Conservation (phyloP, 1,284 basidiomycete genomes). For the Chondrostereum purpureum region DNA sequence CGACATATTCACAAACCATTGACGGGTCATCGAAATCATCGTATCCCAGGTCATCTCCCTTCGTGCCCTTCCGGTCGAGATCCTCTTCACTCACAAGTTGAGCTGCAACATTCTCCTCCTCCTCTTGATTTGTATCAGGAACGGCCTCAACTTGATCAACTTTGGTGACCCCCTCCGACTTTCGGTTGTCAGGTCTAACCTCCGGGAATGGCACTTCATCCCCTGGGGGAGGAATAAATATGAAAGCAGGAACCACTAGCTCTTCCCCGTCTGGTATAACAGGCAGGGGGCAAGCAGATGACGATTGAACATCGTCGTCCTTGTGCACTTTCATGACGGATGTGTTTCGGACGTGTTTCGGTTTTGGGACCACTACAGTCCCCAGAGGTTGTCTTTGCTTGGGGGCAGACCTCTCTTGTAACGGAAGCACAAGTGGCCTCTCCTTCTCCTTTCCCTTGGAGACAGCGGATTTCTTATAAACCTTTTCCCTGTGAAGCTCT, state of each 20-base stretch:
- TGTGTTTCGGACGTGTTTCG: background rate
- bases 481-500: slow-evolving; percentile 9
- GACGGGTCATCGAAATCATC: slow-evolving; percentile 35
- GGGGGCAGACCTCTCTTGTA: too few species aligned
- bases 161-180: background rate
- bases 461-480: slow-evolving; percentile 1
- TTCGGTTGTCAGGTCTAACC: background rate
- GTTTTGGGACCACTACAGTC: background rate
- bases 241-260: background rate
- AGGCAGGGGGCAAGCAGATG: too few species aligned
- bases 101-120: slow-evolving; percentile 1
- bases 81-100: slow-evolving; percentile 18
- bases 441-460: slow-evolving; percentile 13
- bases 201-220: background rate
- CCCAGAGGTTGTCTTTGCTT: background rate
- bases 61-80: slow-evolving; percentile 19
- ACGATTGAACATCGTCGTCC: too few species aligned
- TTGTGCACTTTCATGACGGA: background rate
- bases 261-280: background rate
- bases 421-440: too few species aligned
- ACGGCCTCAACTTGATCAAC: background rate
- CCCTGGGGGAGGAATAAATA: background rate
- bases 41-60: slow-evolving; percentile 35
- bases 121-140: background rate
- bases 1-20: slow-evolving; percentile 35